phyloP scores from a whole-genome alignment of 176 grass and related monocot genomes.

The Olyra latifolia region DNA sequence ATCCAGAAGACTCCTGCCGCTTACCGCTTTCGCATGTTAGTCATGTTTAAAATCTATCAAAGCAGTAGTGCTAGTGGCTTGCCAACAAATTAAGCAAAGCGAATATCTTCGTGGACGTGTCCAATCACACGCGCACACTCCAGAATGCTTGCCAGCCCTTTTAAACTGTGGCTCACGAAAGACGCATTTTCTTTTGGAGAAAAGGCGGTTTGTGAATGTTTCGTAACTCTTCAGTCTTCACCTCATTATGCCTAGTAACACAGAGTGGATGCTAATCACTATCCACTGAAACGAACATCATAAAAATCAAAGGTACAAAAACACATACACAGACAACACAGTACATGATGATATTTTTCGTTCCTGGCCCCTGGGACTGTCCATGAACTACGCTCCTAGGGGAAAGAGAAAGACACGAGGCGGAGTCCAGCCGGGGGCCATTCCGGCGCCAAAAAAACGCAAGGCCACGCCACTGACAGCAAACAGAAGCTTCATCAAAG shows the following conservation, averaged over 20 bases:
- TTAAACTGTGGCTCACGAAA: background rate
- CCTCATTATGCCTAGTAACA: background rate
- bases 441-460: background rate
- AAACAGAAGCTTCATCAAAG: slow-evolving; percentile 20
- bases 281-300: background rate
- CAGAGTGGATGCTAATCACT: background rate
- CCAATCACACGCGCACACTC: background rate
- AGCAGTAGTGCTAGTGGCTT: background rate
- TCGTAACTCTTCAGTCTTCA: too few relatives aligned
- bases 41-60: background rate
- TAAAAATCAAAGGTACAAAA: background rate
- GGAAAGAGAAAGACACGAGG: background rate
- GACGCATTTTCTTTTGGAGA: background rate
- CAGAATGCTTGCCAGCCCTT: background rate
- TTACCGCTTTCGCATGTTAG: background rate
- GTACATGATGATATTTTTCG: background rate
- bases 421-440: background rate
- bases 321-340: too few relatives aligned
- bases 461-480: background rate
- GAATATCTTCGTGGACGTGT: background rate
- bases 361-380: background rate
- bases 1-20: slow-evolving; percentile 1
- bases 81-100: slow-evolving; percentile 21
- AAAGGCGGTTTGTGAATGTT: background rate
- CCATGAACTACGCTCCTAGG: background rate